Conservation (phyloP, 2,329 filamentous ascomycete genomes). For the Fusarium austroafricanum region DNA sequence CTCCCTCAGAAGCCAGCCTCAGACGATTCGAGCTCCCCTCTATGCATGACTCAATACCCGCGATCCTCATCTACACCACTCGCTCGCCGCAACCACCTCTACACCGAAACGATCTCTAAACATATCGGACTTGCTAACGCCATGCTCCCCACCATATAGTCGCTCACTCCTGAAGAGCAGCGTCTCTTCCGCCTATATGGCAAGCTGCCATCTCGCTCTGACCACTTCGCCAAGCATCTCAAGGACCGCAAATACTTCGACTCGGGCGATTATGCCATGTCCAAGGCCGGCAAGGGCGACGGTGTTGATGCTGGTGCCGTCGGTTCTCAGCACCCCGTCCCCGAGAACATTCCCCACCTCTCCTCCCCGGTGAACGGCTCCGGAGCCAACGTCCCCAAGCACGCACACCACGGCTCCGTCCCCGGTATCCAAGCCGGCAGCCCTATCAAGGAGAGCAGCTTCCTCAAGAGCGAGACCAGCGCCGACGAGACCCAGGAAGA, state of each 20-base stretch:
- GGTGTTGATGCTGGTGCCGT: conserved; percentile 93
- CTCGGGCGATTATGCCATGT: conserved; percentile 94
- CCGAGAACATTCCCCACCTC: conserved; percentile 94
- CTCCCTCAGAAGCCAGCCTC: conserved; percentile 32
- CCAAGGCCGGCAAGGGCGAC: conserved; percentile 96
- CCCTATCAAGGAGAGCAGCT: conserved; percentile 91
- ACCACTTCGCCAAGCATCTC: conserved; percentile 96
- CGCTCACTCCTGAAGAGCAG: conserved; percentile 93
- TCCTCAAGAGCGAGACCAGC: conserved; percentile 85
- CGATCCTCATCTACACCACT: background rate
- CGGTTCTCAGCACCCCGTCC: conserved; percentile 92
- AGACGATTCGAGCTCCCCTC: conserved; percentile 27
- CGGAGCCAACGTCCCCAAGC: conserved; percentile 50
- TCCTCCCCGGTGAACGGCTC: conserved; percentile 69
- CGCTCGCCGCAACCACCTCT: background rate
- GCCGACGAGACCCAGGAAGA: conserved; percentile 61
- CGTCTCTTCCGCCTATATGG: conserved; percentile 96
- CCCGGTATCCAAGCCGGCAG: conserved; percentile 73
- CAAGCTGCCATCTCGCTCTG: conserved; percentile 96
- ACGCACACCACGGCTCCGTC: conserved; percentile 56
- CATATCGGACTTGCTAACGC: conserved; percentile 34
- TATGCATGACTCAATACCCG: conserved; percentile 26
- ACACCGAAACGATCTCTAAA: conserved; percentile 1
- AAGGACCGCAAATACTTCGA: conserved; percentile 99
- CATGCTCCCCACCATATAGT: conserved; percentile 62